Conservation (phyloP, 176 grass and related monocot genomes). For the Avena insularis region DNA sequence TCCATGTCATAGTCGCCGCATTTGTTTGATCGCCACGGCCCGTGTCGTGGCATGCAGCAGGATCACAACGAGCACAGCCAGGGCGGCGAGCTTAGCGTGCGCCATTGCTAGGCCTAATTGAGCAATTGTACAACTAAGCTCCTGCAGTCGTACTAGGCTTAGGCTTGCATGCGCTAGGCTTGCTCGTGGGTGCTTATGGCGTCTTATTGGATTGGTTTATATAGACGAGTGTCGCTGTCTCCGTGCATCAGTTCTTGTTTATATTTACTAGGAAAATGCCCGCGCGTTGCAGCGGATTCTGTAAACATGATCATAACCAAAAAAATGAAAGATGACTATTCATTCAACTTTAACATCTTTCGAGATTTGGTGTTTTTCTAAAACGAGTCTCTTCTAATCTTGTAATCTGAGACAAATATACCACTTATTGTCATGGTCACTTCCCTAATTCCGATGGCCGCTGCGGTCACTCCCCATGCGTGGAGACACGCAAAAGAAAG, state of each 20-base stretch:
- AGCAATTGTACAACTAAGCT: background rate
- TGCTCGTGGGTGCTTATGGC: background rate
- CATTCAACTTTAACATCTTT: too few relatives aligned
- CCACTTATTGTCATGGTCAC: too few relatives aligned
- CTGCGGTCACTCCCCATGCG: too few relatives aligned
- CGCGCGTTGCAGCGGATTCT: too few relatives aligned
- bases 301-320: too few relatives aligned
- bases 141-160: background rate
- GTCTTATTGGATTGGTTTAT: slow-evolving; percentile 6
- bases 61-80: slow-evolving; percentile 10
- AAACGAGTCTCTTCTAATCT: too few relatives aligned
- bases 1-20: slow-evolving; percentile 33
- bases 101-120: background rate
- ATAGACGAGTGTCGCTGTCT: background rate
- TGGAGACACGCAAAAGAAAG: too few relatives aligned
- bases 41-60: background rate
- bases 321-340: too few relatives aligned
- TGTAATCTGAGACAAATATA: too few relatives aligned
- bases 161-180: background rate
- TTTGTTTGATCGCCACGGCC: background rate
- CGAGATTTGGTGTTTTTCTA: too few relatives aligned
- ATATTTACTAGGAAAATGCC: too few relatives aligned
- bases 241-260: background rate
- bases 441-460: too few relatives aligned
- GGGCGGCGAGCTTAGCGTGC: background rate